Evolutionary conservation across 345 rosid species (phyloP).

Genomic region (Hibiscus tridactylites): DNA sequence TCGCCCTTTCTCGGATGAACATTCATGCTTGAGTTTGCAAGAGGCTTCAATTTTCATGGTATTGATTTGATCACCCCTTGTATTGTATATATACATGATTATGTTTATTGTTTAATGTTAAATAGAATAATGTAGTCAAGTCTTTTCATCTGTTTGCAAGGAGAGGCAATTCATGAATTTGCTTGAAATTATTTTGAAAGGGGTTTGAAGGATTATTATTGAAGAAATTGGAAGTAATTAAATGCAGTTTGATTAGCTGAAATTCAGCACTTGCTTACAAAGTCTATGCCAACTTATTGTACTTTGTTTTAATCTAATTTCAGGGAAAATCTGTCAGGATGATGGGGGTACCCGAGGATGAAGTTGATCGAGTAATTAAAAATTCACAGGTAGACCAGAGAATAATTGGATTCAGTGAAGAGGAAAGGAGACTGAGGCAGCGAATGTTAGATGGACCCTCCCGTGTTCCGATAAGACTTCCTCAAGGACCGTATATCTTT

Average conservation of each 20-base stretch:
- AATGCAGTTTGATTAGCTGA: background rate
- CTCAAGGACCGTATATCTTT: conserved; percentile 69
- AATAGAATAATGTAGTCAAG: background rate
- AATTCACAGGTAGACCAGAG: conserved; percentile 46
- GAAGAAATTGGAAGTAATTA: background rate
- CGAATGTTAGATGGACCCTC: conserved; percentile 24
- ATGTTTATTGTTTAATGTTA: background rate
- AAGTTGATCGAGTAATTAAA: conserved; percentile 46
- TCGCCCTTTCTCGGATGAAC: conserved; percentile 57
- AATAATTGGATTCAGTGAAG: conserved; percentile 88
- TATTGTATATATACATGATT: background rate
- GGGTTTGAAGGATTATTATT: background rate
- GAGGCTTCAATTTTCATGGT: conserved; percentile 57
- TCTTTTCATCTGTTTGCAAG: background rate
- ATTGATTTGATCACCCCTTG: background rate
- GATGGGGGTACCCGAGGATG: conserved; percentile 87
- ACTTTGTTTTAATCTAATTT: conserved; percentile 14
- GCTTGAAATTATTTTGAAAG: background rate
- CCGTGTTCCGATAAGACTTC: conserved; percentile 40
- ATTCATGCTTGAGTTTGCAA: conserved; percentile 46
- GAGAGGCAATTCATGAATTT: background rate
- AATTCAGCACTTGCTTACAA: too few relatives aligned
- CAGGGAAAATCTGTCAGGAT: conserved; percentile 74
- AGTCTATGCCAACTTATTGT: background rate
- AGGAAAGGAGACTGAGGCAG: conserved; percentile 66